A percentile compares a stretch with the other conserved stretches of the same genome.
Conservation (phyloP, 2,329 filamentous ascomycete species). For the Talaromyces sp. region DNA sequence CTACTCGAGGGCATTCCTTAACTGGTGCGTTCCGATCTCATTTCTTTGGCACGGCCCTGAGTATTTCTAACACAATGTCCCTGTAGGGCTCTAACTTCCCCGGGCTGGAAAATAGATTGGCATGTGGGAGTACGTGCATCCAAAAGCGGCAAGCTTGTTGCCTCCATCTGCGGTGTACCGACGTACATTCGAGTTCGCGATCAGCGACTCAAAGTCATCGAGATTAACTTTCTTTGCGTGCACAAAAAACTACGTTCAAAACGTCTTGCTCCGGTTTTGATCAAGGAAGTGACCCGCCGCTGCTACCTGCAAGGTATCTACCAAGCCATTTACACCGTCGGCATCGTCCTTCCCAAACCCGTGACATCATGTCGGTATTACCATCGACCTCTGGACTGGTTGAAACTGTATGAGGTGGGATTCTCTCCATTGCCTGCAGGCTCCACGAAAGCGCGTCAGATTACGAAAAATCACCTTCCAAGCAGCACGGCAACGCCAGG, state of each 20-base stretch:
- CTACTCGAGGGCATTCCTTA: slow-evolving; percentile 81
- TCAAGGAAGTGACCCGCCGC: slow-evolving; percentile 93
- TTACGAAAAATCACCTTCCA: slow-evolving; percentile 79
- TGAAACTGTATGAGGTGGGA: slow-evolving; percentile 89
- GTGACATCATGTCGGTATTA: slow-evolving; percentile 93
- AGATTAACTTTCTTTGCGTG: slow-evolving; percentile 97
- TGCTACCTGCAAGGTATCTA: slow-evolving; percentile 83
- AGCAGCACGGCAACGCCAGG: slow-evolving; percentile 66
- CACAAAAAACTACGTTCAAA: slow-evolving; percentile 97
- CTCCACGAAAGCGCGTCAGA: slow-evolving; percentile 79
- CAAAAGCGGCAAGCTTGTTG: slow-evolving; percentile 79
- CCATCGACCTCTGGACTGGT: slow-evolving; percentile 90
- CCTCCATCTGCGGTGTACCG: slow-evolving; percentile 92
- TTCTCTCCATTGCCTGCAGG: slow-evolving; percentile 82
- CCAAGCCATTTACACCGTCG: slow-evolving; percentile 94
- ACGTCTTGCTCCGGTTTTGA: slow-evolving; percentile 85
- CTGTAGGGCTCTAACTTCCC: slow-evolving; percentile 80
- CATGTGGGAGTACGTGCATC: slow-evolving; percentile 87
- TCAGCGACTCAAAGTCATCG: slow-evolving; percentile 69
- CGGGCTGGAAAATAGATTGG: slow-evolving; percentile 91
- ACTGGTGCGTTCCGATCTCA: slow-evolving; percentile 57
- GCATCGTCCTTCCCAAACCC: slow-evolving; percentile 83
- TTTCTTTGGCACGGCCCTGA: neutral
- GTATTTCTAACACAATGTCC: neutral
- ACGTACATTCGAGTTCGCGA: slow-evolving; percentile 74